phyloP scores from a whole-genome alignment of 2,329 filamentous ascomycete species.

The Aspergillus floridensis region DNA sequence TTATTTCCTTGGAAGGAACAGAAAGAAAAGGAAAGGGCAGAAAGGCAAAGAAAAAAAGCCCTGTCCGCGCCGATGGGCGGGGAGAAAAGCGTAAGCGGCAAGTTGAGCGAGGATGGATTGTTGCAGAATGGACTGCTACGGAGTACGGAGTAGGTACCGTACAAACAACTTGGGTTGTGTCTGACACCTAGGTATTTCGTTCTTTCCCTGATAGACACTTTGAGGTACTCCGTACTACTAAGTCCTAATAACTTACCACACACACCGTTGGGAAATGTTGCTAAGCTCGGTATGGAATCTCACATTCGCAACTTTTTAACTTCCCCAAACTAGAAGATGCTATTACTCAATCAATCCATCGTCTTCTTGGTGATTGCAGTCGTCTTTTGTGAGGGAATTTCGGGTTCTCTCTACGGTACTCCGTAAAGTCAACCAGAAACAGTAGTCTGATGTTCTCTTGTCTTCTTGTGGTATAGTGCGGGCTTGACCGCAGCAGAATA shows the following conservation, averaged over 20 bases:
- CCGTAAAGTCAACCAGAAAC: not conserved
- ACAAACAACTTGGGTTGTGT: not conserved
- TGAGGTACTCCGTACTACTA: not conserved
- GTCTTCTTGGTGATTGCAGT: not conserved
- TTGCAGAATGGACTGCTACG: constrained; percentile 8
- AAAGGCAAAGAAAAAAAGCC: too few relatives aligned
- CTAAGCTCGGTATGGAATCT: not conserved
- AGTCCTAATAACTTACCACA: not conserved
- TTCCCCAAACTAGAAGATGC: not conserved
- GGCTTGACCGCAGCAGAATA: not conserved
- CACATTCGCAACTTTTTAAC: too few relatives aligned
- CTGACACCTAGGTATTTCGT: not conserved
- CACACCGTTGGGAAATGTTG: not conserved
- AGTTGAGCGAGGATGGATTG: constrained; percentile 14
- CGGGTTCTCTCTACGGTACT: not conserved
- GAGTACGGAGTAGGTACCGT: not conserved
- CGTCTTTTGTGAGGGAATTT: not conserved
- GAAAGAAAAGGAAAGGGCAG: not conserved
- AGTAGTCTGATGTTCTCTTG: not conserved
- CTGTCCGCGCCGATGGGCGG: not conserved
- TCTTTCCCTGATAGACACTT: not conserved
- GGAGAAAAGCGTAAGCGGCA: constrained; percentile 13
- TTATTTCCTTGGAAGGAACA: not conserved
- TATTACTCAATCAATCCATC: not conserved
- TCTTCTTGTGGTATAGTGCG: not conserved